Evolutionary conservation across 2,329 filamentous ascomycete genomes (phyloP), one percentile per base, ranked within the genome.

Genomic region (Atkinsonella hypoxylon): DNA sequence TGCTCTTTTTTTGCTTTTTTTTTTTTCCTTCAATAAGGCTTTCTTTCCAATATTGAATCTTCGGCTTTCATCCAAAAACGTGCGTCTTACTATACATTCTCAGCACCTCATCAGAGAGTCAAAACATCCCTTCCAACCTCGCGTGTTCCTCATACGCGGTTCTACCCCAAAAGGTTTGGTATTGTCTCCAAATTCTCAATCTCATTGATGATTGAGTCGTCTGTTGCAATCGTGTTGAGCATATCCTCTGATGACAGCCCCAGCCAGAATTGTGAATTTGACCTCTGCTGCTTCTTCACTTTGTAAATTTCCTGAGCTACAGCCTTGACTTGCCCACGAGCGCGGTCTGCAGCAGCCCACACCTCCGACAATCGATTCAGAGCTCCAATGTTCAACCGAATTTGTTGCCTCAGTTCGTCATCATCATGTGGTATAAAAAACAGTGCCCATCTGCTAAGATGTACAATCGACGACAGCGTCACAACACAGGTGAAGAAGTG

Each of bases 401-500:
- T 85, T 58, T 81, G 82, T 67, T 89, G 86, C 55, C 83, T 84
- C 56, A 85, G 74, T 59, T 79, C 79, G 54, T 82, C 82, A 60
- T 82, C 81, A 57, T 81, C 76, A 54, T 75, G 74, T 1, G 73
- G 70, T 45, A 83, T 72, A 49, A 77, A 78, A 61, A 78, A 79
- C 18, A 83, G 71, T 49, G 72, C 83, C 80, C 88, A 95, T 55
- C 86, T 87, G 50, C 84, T 87, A 22, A 94, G 74, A 60, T 93
- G 87, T 4, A 91, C 85, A 58, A 90, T 85, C 7, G 87, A 87
- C 17, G 84, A 85, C 49, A 91, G 72, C 1, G 87, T 87, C 47
- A 93, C 72, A 39, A 86, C 83, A 62, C 87, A 93, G 34, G 84
- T 87, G 69, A 93, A 89, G 67, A 91, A 90, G 52, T 89, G 87